Evolutionary conservation across 768 basidiomycete genomes (phyloP).

Genomic region (Tricholoma hemisulphureum): DNA sequence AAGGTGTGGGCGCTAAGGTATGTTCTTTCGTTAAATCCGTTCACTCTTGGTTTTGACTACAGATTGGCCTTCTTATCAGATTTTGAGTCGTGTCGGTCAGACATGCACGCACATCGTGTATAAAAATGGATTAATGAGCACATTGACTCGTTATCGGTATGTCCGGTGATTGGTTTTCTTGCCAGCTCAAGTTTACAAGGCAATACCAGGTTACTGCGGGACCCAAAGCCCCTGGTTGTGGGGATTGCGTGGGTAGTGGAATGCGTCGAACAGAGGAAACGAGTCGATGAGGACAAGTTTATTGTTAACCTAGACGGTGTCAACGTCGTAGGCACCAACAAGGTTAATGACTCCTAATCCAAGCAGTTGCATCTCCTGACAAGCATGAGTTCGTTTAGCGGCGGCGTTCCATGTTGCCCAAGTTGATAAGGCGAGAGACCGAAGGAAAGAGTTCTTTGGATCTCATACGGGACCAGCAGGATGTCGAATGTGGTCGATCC

Average conservation of each 20-base stretch:
- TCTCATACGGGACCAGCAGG: slow-evolving; percentile 18
- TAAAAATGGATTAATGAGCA: slow-evolving; percentile 78
- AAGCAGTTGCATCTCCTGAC: background rate
- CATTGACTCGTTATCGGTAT: slow-evolving; percentile 69
- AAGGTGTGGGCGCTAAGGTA: slow-evolving; percentile 78
- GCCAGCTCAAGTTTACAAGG: background rate
- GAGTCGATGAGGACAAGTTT: slow-evolving; percentile 64
- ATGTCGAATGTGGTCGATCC: slow-evolving; percentile 38
- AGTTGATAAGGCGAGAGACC: slow-evolving; percentile 42
- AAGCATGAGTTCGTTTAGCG: slow-evolving; percentile 43
- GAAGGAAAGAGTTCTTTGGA: slow-evolving; percentile 25
- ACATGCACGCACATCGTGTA: slow-evolving; percentile 83
- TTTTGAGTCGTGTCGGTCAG: slow-evolving; percentile 63
- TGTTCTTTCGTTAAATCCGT: background rate
- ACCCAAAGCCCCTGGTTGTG: slow-evolving; percentile 72
- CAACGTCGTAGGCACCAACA: slow-evolving; percentile 60
- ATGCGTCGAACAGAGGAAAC: slow-evolving; percentile 67
- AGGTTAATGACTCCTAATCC: slow-evolving; percentile 42
- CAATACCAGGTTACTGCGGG: slow-evolving; percentile 50
- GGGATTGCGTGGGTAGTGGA: slow-evolving; percentile 90
- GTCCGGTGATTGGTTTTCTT: slow-evolving; percentile 13
- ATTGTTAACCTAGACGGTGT: slow-evolving; percentile 60
- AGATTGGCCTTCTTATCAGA: slow-evolving; percentile 34
- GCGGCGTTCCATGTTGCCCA: slow-evolving; percentile 73
- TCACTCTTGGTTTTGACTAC: background rate